Evolutionary conservation across 164 flowering plant species (phyloP).

Genomic region (Euptelea pleiosperma): DNA sequence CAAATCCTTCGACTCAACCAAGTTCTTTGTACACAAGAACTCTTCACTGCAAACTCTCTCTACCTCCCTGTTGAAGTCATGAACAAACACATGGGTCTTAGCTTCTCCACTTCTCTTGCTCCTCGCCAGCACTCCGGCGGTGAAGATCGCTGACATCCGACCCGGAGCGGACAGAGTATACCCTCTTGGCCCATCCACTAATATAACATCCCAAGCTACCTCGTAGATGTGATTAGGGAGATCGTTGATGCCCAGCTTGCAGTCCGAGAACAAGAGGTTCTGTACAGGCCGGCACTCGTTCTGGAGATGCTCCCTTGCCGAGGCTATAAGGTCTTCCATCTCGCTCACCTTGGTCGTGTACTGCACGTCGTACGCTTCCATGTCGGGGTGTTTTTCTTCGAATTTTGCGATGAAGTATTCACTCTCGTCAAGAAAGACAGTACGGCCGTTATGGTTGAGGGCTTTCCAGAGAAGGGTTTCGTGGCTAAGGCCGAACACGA

Average conservation of each 20-base stretch:
- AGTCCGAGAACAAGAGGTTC: slow-evolving; percentile 83
- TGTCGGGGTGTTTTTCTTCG: slow-evolving; percentile 49
- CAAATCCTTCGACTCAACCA: slow-evolving; percentile 53
- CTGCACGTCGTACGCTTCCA: slow-evolving; percentile 85
- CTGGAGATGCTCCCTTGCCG: slow-evolving; percentile 46
- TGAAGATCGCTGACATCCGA: slow-evolving; percentile 78
- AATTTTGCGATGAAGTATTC: slow-evolving; percentile 42
- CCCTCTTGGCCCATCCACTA: slow-evolving; percentile 90
- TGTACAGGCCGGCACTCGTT: slow-evolving; percentile 89
- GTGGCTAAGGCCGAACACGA: slow-evolving; percentile 80
- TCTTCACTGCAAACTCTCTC: slow-evolving; percentile 63
- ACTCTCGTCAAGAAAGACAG: slow-evolving; percentile 78
- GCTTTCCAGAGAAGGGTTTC: slow-evolving; percentile 81
- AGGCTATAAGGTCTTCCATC: slow-evolving; percentile 38
- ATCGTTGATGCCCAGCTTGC: slow-evolving; percentile 76
- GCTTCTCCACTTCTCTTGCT: slow-evolving; percentile 58
- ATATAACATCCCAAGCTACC: slow-evolving; percentile 80
- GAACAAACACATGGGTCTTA: slow-evolving; percentile 79
- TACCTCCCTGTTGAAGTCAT: slow-evolving; percentile 61
- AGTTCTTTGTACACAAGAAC: slow-evolving; percentile 71
- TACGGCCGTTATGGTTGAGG: slow-evolving; percentile 65
- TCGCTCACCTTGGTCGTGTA: slow-evolving; percentile 76
- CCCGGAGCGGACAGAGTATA: slow-evolving; percentile 77
- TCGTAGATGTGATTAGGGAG: slow-evolving; percentile 88
- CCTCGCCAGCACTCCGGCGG: slow-evolving; percentile 83